phyloP scores from a whole-genome alignment of 345 rosid genomes.

The Eucalyptus polybractea region DNA sequence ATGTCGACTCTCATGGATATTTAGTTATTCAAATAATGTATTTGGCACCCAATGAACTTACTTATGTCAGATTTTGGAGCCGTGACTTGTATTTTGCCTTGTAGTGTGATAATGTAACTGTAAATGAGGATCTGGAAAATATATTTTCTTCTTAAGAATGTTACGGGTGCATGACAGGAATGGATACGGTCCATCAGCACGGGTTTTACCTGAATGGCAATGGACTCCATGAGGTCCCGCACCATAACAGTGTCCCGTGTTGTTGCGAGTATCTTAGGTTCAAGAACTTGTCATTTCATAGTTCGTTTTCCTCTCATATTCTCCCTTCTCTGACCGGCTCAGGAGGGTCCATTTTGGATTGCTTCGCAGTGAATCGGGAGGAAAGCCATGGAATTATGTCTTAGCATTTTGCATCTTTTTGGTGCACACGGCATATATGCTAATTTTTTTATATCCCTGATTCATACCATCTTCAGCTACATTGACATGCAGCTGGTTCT shows the following conservation, averaged over 20 bases:
- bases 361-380: background rate
- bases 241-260: background rate
- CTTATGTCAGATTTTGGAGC: background rate
- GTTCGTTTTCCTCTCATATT: background rate
- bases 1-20: background rate
- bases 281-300: background rate
- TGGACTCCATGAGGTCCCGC: background rate
- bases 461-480: background rate
- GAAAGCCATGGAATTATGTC: background rate
- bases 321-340: background rate
- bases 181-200: background rate
- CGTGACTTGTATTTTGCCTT: background rate
- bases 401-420: background rate
- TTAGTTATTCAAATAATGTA: background rate
- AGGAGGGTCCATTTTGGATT: background rate
- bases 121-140: background rate
- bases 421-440: background rate
- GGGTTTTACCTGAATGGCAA: background rate
- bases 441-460: background rate
- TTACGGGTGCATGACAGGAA: background rate
- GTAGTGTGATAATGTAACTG: background rate
- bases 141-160: background rate
- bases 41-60: background rate
- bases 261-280: background rate
- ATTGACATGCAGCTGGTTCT: background rate